These are phyloP conservation scores for Cytospora piceicola DNA, from an alignment of 2,329 filamentous ascomycete genomes.

Conservation along the genomic window DNA sequence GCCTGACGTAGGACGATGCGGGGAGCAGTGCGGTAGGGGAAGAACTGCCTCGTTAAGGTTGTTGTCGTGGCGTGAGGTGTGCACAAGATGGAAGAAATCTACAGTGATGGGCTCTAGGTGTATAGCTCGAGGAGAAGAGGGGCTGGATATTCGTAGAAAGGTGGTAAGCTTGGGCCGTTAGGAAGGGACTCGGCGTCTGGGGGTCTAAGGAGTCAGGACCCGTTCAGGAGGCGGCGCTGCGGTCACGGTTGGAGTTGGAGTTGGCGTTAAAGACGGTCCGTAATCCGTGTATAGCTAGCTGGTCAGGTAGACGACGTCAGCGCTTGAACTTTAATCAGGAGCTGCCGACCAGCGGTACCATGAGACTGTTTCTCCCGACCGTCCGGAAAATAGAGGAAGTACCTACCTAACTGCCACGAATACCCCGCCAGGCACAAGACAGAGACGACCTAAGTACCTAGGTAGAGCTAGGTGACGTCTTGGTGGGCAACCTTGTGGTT, in stretches of 20 bases:
- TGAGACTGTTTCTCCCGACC: conserved; percentile 5
- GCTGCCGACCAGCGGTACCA: conserved; percentile 23
- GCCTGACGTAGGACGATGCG: conserved; percentile 20
- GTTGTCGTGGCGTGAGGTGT: neutral
- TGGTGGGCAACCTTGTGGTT: conserved; percentile 12
- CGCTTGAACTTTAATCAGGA: conserved; percentile 43
- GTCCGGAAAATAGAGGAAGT: conserved; percentile 9
- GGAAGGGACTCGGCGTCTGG: conserved; percentile 12
- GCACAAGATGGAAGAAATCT: conserved; percentile 4
- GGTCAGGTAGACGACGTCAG: conserved; percentile 52
- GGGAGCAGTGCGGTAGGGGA: conserved; percentile 10
- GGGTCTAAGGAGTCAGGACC: conserved; percentile 6
- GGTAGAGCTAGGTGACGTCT: conserved; percentile 6
- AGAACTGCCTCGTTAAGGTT: conserved; percentile 1
- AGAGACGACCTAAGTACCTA: neutral
- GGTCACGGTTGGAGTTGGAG: conserved; percentile 2
- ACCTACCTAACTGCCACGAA: neutral
- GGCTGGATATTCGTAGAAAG: neutral
- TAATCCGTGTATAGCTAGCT: conserved; percentile 34
- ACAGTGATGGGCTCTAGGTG: conserved; percentile 12
- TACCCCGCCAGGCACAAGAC: conserved; percentile 9
- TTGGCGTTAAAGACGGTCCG: conserved; percentile 10
- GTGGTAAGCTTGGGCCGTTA: conserved; percentile 14
- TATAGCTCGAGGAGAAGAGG: neutral
- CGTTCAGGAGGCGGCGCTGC: conserved; percentile 14